These are phyloP conservation scores for Yueomyces sinensis DNA, from an alignment of 805 yeast species.

Conservation along the genomic window DNA sequence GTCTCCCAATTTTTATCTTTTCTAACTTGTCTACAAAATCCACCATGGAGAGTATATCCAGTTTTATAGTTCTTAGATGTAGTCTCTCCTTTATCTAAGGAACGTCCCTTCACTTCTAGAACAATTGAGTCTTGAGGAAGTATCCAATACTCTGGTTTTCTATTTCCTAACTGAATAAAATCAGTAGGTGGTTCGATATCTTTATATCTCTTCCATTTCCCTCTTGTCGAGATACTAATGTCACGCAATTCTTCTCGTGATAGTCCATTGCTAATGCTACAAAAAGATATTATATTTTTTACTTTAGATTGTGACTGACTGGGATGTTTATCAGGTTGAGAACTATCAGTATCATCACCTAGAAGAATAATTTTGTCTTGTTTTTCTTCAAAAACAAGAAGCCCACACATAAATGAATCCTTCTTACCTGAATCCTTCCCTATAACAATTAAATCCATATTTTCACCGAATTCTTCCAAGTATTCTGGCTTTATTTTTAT, in stretches of 20 bases:
- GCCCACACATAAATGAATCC: constrained; percentile 57
- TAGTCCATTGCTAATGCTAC: constrained; percentile 78
- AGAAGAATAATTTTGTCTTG: constrained; percentile 1
- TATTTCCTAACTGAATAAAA: constrained; percentile 41
- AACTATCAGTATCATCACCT: constrained; percentile 1
- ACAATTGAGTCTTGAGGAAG: constrained; percentile 67
- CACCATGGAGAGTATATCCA: constrained; percentile 61
- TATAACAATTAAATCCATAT: constrained; percentile 63
- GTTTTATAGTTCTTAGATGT: constrained; percentile 38
- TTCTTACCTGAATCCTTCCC: constrained; percentile 71
- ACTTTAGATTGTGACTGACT: too few species aligned
- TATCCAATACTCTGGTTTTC: constrained; percentile 64
- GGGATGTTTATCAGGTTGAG: constrained; percentile 2
- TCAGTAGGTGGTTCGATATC: constrained; percentile 29
- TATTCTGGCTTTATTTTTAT: constrained; percentile 87
- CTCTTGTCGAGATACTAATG: constrained; percentile 43
- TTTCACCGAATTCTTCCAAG: constrained; percentile 73
- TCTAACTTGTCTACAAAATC: constrained; percentile 56
- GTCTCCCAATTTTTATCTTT: constrained; percentile 52
- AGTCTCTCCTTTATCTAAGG: constrained; percentile 39
- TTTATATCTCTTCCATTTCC: constrained; percentile 43
- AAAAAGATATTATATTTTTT: constrained; percentile 45
- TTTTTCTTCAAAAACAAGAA: constrained; percentile 32
- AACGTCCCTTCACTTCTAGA: constrained; percentile 71
- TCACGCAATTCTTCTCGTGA: constrained; percentile 45